phyloP scores from a whole-genome alignment of 441 rosid species.

The Gossypium davidsonii region DNA sequence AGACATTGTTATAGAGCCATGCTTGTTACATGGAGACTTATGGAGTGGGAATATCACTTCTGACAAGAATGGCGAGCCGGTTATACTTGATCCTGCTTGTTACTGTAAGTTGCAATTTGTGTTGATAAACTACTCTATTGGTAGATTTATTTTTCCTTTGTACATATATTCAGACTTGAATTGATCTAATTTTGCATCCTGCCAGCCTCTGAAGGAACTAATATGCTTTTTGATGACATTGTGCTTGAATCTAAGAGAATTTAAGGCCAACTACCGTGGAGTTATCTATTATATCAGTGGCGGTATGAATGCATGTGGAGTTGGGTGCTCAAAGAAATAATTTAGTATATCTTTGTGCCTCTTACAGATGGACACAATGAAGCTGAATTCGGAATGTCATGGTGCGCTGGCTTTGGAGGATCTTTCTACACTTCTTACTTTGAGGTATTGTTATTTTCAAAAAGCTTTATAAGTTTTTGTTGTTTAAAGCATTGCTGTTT shows the following conservation, averaged over 20 bases:
- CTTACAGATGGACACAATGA: conserved; percentile 75
- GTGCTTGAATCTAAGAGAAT: background rate
- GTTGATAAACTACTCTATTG: background rate
- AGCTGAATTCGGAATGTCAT: conserved; percentile 95
- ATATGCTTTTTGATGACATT: background rate
- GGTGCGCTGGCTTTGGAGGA: conserved; percentile 93
- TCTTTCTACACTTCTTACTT: conserved; percentile 75
- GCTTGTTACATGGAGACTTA: conserved; percentile 90
- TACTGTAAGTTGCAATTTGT: conserved; percentile 45
- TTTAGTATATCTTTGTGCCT: background rate
- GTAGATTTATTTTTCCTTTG: background rate
- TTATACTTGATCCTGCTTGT: conserved; percentile 95
- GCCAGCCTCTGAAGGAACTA: background rate
- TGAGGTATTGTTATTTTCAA: conserved; percentile 38
- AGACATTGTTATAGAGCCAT: conserved; percentile 54
- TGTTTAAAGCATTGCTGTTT: background rate
- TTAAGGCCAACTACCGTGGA: background rate
- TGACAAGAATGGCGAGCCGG: conserved; percentile 69
- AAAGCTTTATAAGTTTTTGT: background rate
- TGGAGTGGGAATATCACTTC: conserved; percentile 90
- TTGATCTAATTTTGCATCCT: background rate
- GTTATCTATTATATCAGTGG: background rate
- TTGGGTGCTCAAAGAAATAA: background rate
- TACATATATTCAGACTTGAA: background rate
- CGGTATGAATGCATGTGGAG: background rate